phyloP scores from a whole-genome alignment of 2,329 filamentous ascomycete species.

The Keithomyces neogunnii region DNA sequence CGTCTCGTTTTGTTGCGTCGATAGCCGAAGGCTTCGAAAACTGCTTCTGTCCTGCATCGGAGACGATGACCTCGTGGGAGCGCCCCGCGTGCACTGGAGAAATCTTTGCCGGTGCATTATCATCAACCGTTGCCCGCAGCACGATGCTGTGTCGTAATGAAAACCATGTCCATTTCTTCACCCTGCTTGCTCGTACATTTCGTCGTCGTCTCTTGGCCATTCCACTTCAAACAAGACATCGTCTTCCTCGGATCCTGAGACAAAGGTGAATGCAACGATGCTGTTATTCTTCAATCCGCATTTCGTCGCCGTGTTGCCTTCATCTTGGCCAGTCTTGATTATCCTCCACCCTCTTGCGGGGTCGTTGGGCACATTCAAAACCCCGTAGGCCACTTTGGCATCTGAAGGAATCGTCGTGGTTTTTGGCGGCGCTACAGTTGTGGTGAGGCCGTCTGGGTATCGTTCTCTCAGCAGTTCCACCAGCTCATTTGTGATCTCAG shows the following conservation, averaged over 20 bases:
- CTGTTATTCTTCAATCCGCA: conserved; percentile 38
- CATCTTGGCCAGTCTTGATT: conserved; percentile 27
- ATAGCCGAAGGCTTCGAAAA: neutral
- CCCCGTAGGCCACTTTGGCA: conserved; percentile 37
- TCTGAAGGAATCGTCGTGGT: conserved; percentile 31
- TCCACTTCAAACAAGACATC: conserved; percentile 36
- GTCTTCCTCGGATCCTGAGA: conserved; percentile 29
- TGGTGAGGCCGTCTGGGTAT: conserved; percentile 44
- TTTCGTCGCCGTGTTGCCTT: conserved; percentile 29
- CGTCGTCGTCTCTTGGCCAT: conserved; percentile 35
- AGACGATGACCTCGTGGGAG: neutral
- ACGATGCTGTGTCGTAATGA: neutral
- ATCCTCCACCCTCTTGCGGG: conserved; percentile 40
- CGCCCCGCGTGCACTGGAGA: neutral
- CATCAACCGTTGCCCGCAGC: too few species aligned
- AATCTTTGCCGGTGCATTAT: neutral
- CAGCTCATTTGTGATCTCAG: conserved; percentile 48
- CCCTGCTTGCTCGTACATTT: conserved; percentile 17
- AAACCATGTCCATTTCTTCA: neutral
- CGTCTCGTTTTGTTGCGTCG: neutral
- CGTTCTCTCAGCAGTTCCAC: conserved; percentile 48
- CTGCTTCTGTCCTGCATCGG: neutral
- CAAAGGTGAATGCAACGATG: conserved; percentile 41
- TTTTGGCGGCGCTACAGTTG: conserved; percentile 21
- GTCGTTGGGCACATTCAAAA: conserved; percentile 36